A percentile compares a stretch with the other conserved stretches of the same genome.
Evolutionary conservation across 2,329 filamentous ascomycete genomes (phyloP).

Genomic region (Monosporascus sp.): DNA sequence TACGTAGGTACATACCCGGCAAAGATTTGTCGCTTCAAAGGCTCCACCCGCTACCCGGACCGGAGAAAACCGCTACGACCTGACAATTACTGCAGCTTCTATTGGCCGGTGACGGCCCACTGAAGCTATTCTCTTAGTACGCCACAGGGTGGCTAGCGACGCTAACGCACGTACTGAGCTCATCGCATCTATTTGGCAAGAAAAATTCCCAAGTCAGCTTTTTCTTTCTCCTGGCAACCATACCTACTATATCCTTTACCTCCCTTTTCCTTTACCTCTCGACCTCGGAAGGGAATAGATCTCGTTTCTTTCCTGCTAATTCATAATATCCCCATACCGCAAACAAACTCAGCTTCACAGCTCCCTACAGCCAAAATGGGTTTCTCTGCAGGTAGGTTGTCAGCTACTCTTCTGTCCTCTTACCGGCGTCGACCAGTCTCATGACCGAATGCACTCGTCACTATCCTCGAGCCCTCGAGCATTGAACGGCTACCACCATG

Average conservation of each 20-base stretch:
- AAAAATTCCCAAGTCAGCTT: slow-evolving; percentile 14
- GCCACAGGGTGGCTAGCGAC: not conserved
- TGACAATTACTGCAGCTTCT: not conserved
- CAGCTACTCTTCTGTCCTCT: slow-evolving; percentile 10
- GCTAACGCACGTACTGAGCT: not conserved
- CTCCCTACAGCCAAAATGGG: slow-evolving; percentile 35
- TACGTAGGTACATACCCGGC: too few relatives aligned
- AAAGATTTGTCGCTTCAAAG: too few relatives aligned
- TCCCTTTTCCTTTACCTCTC: not conserved
- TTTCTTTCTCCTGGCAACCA: slow-evolving; percentile 1
- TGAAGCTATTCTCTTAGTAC: not conserved
- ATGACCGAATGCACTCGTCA: slow-evolving; percentile 11
- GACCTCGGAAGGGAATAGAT: not conserved
- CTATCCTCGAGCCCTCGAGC: slow-evolving; percentile 19
- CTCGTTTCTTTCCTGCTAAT: slow-evolving; percentile 14
- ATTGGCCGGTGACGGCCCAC: not conserved
- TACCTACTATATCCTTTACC: not conserved
- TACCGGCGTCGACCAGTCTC: slow-evolving; percentile 6
- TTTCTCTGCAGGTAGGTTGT: slow-evolving; percentile 39
- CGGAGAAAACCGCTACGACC: not conserved
- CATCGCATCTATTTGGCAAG: not conserved
- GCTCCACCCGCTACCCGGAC: too few relatives aligned
- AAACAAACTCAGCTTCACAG: slow-evolving; percentile 18
- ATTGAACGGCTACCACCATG: slow-evolving; percentile 15
- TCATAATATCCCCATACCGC: slow-evolving; percentile 21